Conservation (phyloP, 139 green algal species). For the Pseudopediastrum boryanum region DNA sequence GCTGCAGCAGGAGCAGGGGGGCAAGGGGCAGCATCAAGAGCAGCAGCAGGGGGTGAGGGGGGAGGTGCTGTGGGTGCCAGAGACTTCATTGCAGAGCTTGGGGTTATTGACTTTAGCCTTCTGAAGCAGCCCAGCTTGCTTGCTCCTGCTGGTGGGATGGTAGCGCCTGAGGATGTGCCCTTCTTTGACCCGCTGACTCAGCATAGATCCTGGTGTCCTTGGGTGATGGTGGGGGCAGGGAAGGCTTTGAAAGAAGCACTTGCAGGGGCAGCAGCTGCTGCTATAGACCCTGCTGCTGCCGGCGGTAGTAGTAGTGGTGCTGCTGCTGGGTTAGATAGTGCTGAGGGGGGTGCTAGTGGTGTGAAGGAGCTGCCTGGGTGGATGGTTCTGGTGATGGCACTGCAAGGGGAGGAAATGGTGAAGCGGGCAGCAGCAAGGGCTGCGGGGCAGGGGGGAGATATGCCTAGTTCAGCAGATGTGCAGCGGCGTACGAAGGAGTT, state of each 20-base stretch:
- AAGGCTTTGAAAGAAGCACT: background rate
- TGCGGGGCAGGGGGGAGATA: too few species aligned
- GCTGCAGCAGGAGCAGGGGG: background rate
- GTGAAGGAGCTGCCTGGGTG: too few species aligned
- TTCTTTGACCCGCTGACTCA: constrained; percentile 8
- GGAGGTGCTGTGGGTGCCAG: background rate
- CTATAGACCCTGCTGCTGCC: background rate
- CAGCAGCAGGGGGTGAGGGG: background rate
- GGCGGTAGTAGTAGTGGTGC: background rate
- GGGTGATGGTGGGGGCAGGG: constrained; percentile 6
- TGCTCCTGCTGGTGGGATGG: background rate
- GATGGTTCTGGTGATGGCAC: too few species aligned
- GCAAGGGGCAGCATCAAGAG: background rate
- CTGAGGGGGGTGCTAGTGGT: too few species aligned
- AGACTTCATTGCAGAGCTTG: too few species aligned
- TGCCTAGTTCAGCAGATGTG: too few species aligned
- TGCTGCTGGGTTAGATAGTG: constrained; percentile 22
- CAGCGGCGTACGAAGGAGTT: too few species aligned
- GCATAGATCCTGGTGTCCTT: constrained; percentile 27
- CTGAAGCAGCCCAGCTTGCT: constrained; percentile 15
- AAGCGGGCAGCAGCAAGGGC: too few species aligned
- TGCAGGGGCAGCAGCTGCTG: background rate
- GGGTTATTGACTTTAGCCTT: background rate
- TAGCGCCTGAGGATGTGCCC: background rate
- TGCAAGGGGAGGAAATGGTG: too few species aligned